Conservation (phyloP, 2,329 filamentous ascomycete species). For the Domatiomyces catenatus region DNA sequence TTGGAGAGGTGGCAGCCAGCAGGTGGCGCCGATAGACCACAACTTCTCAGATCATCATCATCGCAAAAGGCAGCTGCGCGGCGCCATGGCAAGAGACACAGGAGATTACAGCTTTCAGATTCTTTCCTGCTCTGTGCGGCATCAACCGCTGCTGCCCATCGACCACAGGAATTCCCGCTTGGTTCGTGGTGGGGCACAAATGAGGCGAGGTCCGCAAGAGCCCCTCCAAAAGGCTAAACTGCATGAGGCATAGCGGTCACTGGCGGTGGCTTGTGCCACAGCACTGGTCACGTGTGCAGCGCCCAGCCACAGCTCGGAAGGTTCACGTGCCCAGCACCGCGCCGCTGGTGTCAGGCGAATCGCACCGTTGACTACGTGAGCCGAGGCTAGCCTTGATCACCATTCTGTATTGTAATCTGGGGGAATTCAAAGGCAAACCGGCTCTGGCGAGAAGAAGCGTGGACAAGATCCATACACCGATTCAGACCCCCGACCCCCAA, state of each 20-base stretch:
- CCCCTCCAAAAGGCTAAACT: no score
- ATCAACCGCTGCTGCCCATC: no score
- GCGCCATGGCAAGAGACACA: not conserved
- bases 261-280: no score
- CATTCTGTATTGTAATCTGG: not conserved
- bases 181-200: no score
- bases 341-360: not conserved
- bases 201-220: no score
- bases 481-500: not conserved
- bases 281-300: no score
- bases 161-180: no score
- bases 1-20: slow-evolving; percentile 11
- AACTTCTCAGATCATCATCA: slow-evolving; percentile 11
- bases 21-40: slow-evolving; percentile 13
- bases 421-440: not conserved
- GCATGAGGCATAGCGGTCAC: no score
- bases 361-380: not conserved
- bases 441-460: not conserved
- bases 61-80: not conserved
- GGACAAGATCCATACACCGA: not conserved
- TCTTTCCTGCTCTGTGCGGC: no score
- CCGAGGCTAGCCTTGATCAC: not conserved
- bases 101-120: not conserved
- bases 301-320: not conserved
- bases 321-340: not conserved